A percentile compares a stretch with the other conserved stretches of the same genome.
These are phyloP conservation scores for Scheffersomyces illinoinensis DNA, from an alignment of 1,139 yeast genomes.

Conservation along the genomic window DNA sequence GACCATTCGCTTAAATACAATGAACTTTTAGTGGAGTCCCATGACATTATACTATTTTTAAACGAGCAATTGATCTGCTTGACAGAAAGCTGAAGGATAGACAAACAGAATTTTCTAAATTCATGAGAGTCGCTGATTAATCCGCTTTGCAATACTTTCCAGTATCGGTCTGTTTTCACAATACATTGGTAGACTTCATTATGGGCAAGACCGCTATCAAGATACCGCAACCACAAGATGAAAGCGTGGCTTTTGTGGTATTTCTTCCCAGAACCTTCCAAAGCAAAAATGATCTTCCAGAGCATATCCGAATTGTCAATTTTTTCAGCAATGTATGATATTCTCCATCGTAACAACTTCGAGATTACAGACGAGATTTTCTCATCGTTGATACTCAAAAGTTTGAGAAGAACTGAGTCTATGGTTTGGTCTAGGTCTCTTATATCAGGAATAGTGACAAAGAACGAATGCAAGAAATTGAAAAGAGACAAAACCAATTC, in stretches of 20 bases:
- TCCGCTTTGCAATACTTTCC: conserved; percentile 61
- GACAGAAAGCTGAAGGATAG: conserved; percentile 65
- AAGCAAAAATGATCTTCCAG: conserved; percentile 48
- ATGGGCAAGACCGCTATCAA: conserved; percentile 22
- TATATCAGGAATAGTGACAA: conserved; percentile 8
- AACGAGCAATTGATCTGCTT: conserved; percentile 44
- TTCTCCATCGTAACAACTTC: conserved; percentile 52
- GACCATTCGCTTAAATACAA: conserved; percentile 61
- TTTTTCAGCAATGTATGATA: conserved; percentile 24
- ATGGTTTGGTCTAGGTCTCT: conserved; percentile 8
- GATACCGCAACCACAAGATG: conserved; percentile 57
- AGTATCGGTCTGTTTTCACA: conserved; percentile 44
- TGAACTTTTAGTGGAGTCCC: conserved; percentile 37
- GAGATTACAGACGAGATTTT: conserved; percentile 34
- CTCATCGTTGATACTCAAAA: conserved; percentile 33
- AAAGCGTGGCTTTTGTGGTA: conserved; percentile 45
- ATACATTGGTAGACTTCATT: conserved; percentile 31
- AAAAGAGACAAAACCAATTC: conserved; percentile 10
- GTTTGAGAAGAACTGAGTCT: conserved; percentile 30
- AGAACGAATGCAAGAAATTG: conserved; percentile 18
- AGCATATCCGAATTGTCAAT: conserved; percentile 23
- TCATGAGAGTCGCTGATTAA: conserved; percentile 63
- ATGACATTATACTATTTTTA: conserved; percentile 42
- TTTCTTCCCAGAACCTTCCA: conserved; percentile 29
- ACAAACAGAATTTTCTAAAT: conserved; percentile 68